Percentiles rank a stretch among this genome's conserved stretches.
Conservation (phyloP, 2,329 filamentous ascomycete genomes). For the Aspergillus fumigatiaffinis region DNA sequence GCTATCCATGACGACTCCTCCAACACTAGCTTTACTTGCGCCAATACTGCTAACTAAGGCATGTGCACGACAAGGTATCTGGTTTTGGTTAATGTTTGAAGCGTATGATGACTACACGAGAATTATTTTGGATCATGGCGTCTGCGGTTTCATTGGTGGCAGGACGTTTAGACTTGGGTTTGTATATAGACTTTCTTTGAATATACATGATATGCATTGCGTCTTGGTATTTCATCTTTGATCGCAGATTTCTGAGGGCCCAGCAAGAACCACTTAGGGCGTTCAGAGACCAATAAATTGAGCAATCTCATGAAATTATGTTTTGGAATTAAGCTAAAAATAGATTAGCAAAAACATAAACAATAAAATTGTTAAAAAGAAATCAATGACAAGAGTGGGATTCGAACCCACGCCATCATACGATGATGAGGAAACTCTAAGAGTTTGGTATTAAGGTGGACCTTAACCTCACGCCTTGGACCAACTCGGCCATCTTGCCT, state of each 20-base stretch:
- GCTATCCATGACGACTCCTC: conserved; percentile 31
- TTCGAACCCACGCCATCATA: conserved; percentile 6
- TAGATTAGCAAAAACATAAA: no score
- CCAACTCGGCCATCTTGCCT: conserved; percentile 36
- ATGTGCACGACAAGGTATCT: not conserved
- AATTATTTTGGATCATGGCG: not conserved
- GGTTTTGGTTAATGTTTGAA: not conserved
- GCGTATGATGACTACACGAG: not conserved
- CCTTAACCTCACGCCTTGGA: conserved; percentile 25
- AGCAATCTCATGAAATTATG: no score
- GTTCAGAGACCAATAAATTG: no score
- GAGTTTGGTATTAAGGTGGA: conserved; percentile 1
- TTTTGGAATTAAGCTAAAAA: no score
- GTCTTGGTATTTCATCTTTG: no score
- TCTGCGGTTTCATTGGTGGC: not conserved
- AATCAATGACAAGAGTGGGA: conserved; percentile 5
- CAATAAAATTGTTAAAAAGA: not conserved
- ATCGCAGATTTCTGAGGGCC: no score
- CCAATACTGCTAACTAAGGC: conserved; percentile 24
- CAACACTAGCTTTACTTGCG: conserved; percentile 38
- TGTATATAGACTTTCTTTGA: not conserved
- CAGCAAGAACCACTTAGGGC: no score
- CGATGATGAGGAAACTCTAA: conserved; percentile 3
- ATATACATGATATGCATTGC: not conserved
- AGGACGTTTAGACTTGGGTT: not conserved